Evolutionary conservation across 495 filamentous ascomycete species (phyloP).

Genomic region (Neurospora sp.): DNA sequence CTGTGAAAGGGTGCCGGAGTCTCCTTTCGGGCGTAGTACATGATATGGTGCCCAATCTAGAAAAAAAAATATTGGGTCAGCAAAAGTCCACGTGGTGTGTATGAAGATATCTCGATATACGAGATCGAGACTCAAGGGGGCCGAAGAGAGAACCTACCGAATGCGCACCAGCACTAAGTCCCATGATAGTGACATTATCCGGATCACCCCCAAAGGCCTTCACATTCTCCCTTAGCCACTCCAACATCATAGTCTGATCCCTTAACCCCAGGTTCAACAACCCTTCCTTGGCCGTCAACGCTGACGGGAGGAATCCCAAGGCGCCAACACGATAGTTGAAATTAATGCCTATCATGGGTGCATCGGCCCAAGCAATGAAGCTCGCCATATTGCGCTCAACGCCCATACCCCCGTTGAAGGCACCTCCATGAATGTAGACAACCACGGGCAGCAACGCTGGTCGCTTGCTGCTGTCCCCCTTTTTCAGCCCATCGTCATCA

Average conservation of each 20-base stretch:
- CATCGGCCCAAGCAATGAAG: slow-evolving; percentile 44
- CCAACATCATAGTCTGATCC: slow-evolving; percentile 54
- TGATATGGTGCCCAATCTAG: slow-evolving; percentile 56
- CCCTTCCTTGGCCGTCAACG: slow-evolving; percentile 41
- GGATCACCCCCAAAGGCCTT: slow-evolving; percentile 52
- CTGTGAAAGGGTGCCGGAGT: slow-evolving; percentile 44
- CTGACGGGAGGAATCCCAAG: slow-evolving; percentile 56
- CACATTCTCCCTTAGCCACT: slow-evolving; percentile 57
- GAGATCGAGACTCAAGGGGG: neutral
- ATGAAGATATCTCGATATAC: neutral
- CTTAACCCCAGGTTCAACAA: slow-evolving; percentile 57
- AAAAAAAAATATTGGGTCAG: slow-evolving; percentile 4
- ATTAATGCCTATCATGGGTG: slow-evolving; percentile 47
- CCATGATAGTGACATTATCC: slow-evolving; percentile 53
- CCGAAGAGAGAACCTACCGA: slow-evolving; percentile 32
- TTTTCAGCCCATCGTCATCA: slow-evolving; percentile 6
- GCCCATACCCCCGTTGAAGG: slow-evolving; percentile 39
- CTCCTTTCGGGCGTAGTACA: slow-evolving; percentile 33
- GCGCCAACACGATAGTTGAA: slow-evolving; percentile 62
- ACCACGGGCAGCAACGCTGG: slow-evolving; percentile 43
- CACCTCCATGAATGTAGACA: slow-evolving; percentile 48
- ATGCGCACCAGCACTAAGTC: slow-evolving; percentile 58
- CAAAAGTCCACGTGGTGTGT: neutral
- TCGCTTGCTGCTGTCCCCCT: slow-evolving; percentile 9
- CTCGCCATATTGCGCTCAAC: slow-evolving; percentile 37